These are phyloP conservation scores for Polygonum aviculare DNA, from an alignment of 148 eudicot species.

Conservation along the genomic window DNA sequence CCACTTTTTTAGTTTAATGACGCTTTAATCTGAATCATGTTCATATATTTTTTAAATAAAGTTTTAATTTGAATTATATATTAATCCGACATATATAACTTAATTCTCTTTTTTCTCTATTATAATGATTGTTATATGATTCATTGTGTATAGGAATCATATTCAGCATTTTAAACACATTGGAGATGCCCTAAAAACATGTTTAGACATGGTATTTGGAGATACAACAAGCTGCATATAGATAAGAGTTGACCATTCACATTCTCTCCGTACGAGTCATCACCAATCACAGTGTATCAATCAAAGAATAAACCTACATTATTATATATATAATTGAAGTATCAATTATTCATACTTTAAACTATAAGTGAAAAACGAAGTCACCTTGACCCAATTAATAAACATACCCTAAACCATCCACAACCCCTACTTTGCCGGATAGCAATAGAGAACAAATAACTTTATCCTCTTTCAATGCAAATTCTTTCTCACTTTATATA, in stretches of 20 bases:
- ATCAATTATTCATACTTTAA: not conserved
- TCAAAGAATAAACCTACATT: not conserved
- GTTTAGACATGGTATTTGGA: too few relatives aligned
- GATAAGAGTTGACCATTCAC: not conserved
- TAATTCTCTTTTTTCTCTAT: too few relatives aligned
- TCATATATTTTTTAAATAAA: too few relatives aligned
- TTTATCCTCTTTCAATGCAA: not conserved
- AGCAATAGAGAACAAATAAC: not conserved
- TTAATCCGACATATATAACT: too few relatives aligned
- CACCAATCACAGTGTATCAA: not conserved
- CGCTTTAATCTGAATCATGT: too few relatives aligned
- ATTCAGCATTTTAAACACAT: too few relatives aligned
- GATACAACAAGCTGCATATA: too few relatives aligned
- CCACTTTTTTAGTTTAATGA: too few relatives aligned
- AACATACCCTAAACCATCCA: not conserved
- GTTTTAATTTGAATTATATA: too few relatives aligned
- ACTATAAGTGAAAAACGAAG: not conserved
- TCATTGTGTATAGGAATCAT: too few relatives aligned
- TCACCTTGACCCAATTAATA: conserved; percentile 3
- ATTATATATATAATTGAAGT: not conserved
- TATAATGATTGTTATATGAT: too few relatives aligned
- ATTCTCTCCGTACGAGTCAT: not conserved
- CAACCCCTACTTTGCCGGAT: conserved; percentile 7
- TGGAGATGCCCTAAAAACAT: too few relatives aligned
- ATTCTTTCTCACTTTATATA: not conserved